Percentiles rank a stretch among this genome's conserved stretches.
Evolutionary conservation across 257 asterid species (phyloP).

Genomic region (Prunella vulgaris): DNA sequence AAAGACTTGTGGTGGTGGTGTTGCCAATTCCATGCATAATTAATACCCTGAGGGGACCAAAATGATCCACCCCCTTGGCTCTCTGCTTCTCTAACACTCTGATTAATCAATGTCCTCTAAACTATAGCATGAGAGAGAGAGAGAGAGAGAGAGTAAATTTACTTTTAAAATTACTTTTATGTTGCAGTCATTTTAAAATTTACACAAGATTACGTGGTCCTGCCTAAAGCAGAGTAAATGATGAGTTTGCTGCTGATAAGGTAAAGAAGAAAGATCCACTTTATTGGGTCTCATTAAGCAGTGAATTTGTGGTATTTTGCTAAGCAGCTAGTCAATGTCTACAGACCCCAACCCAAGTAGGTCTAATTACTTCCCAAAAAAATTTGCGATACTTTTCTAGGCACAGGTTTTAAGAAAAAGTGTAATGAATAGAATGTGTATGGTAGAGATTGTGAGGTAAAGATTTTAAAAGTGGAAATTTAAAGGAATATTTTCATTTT

Average conservation of each 20-base stretch:
- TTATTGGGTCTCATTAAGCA: conserved; percentile 27
- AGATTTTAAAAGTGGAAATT: too few species aligned
- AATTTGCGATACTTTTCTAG: too few species aligned
- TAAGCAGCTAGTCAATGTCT: conserved; percentile 18
- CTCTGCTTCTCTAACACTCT: conserved; percentile 18
- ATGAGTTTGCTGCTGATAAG: conserved; percentile 29
- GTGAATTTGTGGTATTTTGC: conserved; percentile 25
- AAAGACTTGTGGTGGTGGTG: conserved; percentile 26
- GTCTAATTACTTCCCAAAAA: too few species aligned
- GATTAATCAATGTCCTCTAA: conserved; percentile 8
- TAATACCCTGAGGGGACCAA: conserved; percentile 22
- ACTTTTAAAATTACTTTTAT: too few species aligned
- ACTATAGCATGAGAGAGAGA: not conserved
- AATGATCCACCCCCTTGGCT: conserved; percentile 17
- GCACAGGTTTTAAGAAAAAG: too few species aligned
- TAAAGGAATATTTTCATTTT: too few species aligned
- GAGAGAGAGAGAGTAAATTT: too few species aligned
- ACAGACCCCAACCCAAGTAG: conserved; percentile 27
- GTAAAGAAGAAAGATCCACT: not conserved
- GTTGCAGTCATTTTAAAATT: conserved; percentile 12
- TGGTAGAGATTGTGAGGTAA: too few species aligned
- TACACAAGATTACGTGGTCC: conserved; percentile 42
- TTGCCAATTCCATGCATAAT: not conserved
- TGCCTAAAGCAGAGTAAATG: conserved; percentile 19
- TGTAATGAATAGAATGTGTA: too few species aligned